Evolutionary conservation across 192 early-diverging fungal species (phyloP), one percentile per base, ranked within the genome.

Genomic region (Dimargaris xerosporica): DNA sequence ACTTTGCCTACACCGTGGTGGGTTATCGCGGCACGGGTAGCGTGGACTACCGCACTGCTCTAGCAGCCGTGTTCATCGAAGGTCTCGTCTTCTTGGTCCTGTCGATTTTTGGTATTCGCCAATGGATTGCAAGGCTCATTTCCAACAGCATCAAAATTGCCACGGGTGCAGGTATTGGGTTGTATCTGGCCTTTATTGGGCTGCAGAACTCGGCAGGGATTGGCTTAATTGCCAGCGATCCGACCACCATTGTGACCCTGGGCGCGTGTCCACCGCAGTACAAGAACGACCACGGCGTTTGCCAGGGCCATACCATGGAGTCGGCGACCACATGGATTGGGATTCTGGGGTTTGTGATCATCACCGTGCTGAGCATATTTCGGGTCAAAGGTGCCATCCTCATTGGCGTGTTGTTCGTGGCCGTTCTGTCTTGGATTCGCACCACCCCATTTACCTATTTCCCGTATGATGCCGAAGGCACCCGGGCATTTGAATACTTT

Each of bases 1-100:
- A 88, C 66, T 90, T 91, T 67, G 82, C 87, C 10, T 90, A 87
- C 66, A 88, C 84, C 0, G 88, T 91, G 12, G 88, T 91, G 19
- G 87, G 86, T 11, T 87, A 80, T 71, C 85, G 82, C 59, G 88
- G 87, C 2, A 78, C 78, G n/a, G 85, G 85, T 44, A 88, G 84
- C 58, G 77, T 88, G n/a, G 67, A 77, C 21, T 86, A 84, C 63
- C 60, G 75, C 53, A 82, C 80, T 29, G 84, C 86, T 11, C 65
- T 91, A 30, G 76, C 82, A 13, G 88, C 88, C 3, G 86, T 91
- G 61, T 85, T 86, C 62, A 81, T 91, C 62, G 89, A 91, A 73
- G 89, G 89, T 26, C 53, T 91, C 23, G 76, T 90, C 62, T 91
- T 91, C 66, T 77, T 89, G 61, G 64, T 82, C 21, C 74, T 91